phyloP scores from a whole-genome alignment of 2,329 filamentous ascomycete genomes.

The Diaporthe citriasiana region DNA sequence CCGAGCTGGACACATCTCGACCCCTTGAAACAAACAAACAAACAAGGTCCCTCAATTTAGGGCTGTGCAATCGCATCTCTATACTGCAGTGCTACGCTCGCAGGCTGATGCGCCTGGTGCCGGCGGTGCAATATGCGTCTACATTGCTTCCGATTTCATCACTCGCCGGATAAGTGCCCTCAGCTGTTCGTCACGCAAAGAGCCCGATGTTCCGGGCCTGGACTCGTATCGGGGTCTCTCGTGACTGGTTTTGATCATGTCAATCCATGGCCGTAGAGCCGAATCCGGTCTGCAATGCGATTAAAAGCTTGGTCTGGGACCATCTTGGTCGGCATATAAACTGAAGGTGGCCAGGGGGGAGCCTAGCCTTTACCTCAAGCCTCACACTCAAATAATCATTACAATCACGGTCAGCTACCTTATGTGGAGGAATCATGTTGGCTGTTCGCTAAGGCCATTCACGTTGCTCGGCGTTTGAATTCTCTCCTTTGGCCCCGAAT shows the following conservation, averaged over 20 bases:
- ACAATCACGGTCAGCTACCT: background rate
- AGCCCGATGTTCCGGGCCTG: background rate
- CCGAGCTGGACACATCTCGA: background rate
- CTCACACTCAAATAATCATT: background rate
- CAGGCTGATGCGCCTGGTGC: background rate
- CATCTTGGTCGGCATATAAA: background rate
- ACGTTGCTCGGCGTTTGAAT: background rate
- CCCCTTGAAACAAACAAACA: constrained; percentile 29
- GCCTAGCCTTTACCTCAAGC: background rate
- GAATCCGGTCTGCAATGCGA: constrained; percentile 16
- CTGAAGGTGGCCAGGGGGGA: background rate
- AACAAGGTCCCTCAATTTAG: background rate
- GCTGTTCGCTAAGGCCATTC: background rate
- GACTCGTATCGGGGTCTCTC: background rate
- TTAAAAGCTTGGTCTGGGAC: background rate
- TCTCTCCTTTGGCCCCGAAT: background rate
- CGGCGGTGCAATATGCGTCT: background rate
- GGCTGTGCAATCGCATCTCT: constrained; percentile 24
- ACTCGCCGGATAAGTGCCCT: background rate
- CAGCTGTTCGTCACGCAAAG: background rate
- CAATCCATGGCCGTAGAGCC: background rate
- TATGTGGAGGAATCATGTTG: background rate
- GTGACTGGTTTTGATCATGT: background rate
- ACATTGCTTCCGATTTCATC: too few species aligned
- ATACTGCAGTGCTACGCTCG: background rate